Evolutionary conservation across 805 yeast genomes (phyloP).

Genomic region (Starmerella etchellsii): DNA sequence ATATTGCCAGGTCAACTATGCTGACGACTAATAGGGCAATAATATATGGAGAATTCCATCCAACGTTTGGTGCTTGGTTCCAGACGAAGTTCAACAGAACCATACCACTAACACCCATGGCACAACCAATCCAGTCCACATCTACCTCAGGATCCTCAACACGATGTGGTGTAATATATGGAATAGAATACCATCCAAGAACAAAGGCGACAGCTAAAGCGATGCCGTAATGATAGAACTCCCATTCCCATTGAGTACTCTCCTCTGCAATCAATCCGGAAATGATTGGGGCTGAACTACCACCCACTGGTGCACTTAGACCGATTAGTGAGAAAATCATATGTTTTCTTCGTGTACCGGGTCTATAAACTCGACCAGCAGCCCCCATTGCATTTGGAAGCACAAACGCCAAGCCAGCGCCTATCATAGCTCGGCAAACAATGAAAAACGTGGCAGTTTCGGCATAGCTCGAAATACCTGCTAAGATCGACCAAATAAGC

Average conservation of each 20-base stretch:
- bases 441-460: slow-evolving; percentile 20
- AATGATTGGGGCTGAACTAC: slow-evolving; percentile 42
- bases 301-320: slow-evolving; percentile 52
- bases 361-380: slow-evolving; percentile 29
- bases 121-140: slow-evolving; percentile 43
- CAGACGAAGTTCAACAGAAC: slow-evolving; percentile 55
- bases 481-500: slow-evolving; percentile 43
- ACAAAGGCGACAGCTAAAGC: slow-evolving; percentile 12
- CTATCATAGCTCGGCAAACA: slow-evolving; percentile 47
- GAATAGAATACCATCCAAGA: slow-evolving; percentile 14
- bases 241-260: slow-evolving; percentile 20
- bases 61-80: slow-evolving; percentile 59
- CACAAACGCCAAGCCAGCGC: slow-evolving; percentile 48
- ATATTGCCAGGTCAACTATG: slow-evolving; percentile 35
- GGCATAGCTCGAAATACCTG: slow-evolving; percentile 46
- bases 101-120: slow-evolving; percentile 47
- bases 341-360: slow-evolving; percentile 32
- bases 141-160: slow-evolving; percentile 24
- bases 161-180: slow-evolving; percentile 14
- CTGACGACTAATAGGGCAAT: slow-evolving; percentile 46
- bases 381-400: slow-evolving; percentile 52
- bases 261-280: slow-evolving; percentile 17
- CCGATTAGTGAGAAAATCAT: slow-evolving; percentile 47
- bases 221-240: slow-evolving; percentile 37
- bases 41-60: slow-evolving; percentile 51